Conservation (phyloP, 306 rosid species). For the Lathyrus sativus region DNA sequence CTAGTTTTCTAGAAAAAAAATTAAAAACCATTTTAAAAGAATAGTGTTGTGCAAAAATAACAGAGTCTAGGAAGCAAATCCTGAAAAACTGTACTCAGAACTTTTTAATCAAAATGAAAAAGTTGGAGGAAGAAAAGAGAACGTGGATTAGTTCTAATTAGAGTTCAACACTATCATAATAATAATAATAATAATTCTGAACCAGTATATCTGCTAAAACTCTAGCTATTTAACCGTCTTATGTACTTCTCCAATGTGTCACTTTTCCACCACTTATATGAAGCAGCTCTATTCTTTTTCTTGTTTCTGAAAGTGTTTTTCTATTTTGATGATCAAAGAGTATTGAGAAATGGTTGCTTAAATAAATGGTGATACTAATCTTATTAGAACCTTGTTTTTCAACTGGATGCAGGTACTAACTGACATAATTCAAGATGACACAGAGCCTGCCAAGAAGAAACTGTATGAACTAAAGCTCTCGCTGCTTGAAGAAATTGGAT, state of each 20-base stretch:
- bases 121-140: neutral
- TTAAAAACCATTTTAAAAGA: too few species aligned
- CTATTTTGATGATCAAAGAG: neutral
- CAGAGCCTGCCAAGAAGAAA: constrained; percentile 76
- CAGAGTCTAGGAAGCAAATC: too few species aligned
- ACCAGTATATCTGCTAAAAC: neutral
- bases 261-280: neutral
- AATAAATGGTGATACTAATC: constrained; percentile 3
- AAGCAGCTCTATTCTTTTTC: neutral
- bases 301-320: neutral
- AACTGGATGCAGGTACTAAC: constrained; percentile 51
- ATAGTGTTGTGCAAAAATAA: too few species aligned
- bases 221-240: neutral
- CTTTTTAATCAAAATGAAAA: too few species aligned
- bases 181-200: too few species aligned
- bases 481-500: constrained; percentile 81
- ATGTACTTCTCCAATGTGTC: too few species aligned
- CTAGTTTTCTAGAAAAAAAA: too few species aligned
- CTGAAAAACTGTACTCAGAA: too few species aligned
- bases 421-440: constrained; percentile 71
- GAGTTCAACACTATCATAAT: neutral
- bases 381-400: constrained; percentile 14
- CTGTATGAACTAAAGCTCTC: constrained; percentile 70
- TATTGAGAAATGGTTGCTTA: neutral
- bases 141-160: neutral